Base-by-base conservation (phyloP, 208 protist genomes). In the Plasmodiophora brassicae region DNA sequence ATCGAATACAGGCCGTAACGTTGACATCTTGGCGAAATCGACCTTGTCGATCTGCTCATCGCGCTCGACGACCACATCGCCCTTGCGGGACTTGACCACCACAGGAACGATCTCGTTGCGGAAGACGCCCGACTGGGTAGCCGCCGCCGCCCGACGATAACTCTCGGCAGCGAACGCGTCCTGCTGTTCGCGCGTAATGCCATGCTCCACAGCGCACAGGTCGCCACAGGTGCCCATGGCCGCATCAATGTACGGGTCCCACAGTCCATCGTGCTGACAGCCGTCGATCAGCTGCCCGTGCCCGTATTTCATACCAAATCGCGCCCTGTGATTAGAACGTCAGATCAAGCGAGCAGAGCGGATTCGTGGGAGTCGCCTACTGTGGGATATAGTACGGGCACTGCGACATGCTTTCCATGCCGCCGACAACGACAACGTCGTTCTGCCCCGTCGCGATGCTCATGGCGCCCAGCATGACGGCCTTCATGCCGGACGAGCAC, bases 71-170 rank as follows among this genome's bases (percentile, higher is more conserved):
- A 91, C 53, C 0, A 36, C 8, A 60, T 93, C 92, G 46, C 92
- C 91, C 54, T 92, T 91, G 44, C 91, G 87, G 36, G 50, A 57
- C 43, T 50, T 65, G 46, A 97, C 90, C 45, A 94, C 87, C 8
- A 98, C 91, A n/a, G 93, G 93, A 8, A 94, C 94, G 0, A 97
- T 95, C 90, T 98, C 96, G 78, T 96, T 89, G 57, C 94, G 94
- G 85, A 97, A 95, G 5, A 89, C 88, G 71, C 95, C 95, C 14
- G 95, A 89, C 91, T 95, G 93, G 28, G 88, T 87, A 44, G 94
- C 92, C 32, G 89, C 50, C 1, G 71, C 46, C 0, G 94, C 94
- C 71, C 95, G 94, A 53, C 92, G 93, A 93, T 97, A 97, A 36
- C 95, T 96, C 86, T 93, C 71, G 84, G 94, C 93, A 45, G 96